Conservation (phyloP, 257 asterid genomes). For the Lycium ferocissimum region DNA sequence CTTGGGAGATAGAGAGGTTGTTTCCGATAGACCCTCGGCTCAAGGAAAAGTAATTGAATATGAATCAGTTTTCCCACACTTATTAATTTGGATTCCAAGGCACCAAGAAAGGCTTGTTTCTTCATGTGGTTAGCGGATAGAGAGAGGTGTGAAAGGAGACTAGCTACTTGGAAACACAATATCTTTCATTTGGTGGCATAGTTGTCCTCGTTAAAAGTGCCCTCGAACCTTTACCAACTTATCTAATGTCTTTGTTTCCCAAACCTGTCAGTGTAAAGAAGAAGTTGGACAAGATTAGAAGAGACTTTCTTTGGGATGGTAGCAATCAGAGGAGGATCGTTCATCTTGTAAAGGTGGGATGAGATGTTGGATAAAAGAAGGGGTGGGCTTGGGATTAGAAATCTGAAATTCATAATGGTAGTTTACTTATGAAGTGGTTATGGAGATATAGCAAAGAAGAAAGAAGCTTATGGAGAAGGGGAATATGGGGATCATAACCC, state of each 20-base stretch:
- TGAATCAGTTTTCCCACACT: too few species aligned
- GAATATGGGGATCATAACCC: background rate
- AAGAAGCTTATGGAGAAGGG: background rate
- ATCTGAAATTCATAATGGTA: too few species aligned
- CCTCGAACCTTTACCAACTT: background rate
- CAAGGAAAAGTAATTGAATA: too few species aligned
- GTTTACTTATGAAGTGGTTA: background rate
- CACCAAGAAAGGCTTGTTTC: too few species aligned
- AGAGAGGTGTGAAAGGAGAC: background rate
- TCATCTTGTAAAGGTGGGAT: background rate
- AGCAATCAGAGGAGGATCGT: background rate
- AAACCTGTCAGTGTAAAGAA: background rate
- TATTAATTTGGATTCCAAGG: too few species aligned
- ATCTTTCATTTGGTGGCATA: too few species aligned
- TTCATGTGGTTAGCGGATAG: background rate
- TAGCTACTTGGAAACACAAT: background rate
- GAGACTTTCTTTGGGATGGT: background rate
- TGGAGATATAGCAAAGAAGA: background rate
- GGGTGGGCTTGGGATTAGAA: background rate
- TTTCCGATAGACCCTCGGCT: too few species aligned
- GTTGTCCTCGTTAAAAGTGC: background rate
- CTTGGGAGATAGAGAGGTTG: too few species aligned
- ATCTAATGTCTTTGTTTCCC: background rate
- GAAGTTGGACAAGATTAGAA: background rate
- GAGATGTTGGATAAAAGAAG: background rate